phyloP scores from a whole-genome alignment of 164 flowering plant genomes.

The grape (Vitis vinifera) region DNA sequence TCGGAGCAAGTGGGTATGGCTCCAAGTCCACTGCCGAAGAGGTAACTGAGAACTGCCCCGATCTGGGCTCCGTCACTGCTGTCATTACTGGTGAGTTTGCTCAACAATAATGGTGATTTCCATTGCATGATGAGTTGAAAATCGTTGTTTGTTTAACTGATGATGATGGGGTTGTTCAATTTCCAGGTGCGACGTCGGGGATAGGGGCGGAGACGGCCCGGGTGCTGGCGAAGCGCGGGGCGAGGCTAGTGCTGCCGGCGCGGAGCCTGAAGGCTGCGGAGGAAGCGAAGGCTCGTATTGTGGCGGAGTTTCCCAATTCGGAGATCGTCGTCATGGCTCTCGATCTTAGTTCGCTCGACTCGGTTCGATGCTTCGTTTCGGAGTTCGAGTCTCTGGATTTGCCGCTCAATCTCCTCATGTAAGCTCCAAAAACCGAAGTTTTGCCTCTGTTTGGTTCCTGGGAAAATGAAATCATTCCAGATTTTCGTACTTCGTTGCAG shows the following conservation, averaged over 20 bases:
- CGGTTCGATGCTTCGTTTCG: constrained; percentile 60
- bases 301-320: constrained; percentile 62
- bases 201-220: constrained; percentile 98
- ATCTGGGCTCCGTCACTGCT: constrained; percentile 70
- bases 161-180: not conserved
- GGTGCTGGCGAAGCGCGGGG: constrained; percentile 83
- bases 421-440: constrained; percentile 11
- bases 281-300: constrained; percentile 66
- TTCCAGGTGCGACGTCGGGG: constrained; percentile 90
- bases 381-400: constrained; percentile 52
- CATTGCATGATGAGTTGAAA: too few relatives aligned
- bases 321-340: constrained; percentile 73
- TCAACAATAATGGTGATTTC: too few relatives aligned
- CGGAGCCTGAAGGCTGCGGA: constrained; percentile 81
- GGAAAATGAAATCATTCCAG: not conserved
- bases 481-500: too few relatives aligned
- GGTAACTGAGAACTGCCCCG: constrained; percentile 54
- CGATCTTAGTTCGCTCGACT: constrained; percentile 84
- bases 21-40: constrained; percentile 90
- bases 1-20: constrained; percentile 76
- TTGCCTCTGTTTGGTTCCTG: constrained; percentile 18
- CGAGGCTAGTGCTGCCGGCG: constrained; percentile 76
- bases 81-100: constrained; percentile 72
- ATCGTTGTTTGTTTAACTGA: too few relatives aligned
- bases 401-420: constrained; percentile 81